phyloP scores from a whole-genome alignment of 108 stramenopile species.

The Fistulifera pelliculosa region DNA sequence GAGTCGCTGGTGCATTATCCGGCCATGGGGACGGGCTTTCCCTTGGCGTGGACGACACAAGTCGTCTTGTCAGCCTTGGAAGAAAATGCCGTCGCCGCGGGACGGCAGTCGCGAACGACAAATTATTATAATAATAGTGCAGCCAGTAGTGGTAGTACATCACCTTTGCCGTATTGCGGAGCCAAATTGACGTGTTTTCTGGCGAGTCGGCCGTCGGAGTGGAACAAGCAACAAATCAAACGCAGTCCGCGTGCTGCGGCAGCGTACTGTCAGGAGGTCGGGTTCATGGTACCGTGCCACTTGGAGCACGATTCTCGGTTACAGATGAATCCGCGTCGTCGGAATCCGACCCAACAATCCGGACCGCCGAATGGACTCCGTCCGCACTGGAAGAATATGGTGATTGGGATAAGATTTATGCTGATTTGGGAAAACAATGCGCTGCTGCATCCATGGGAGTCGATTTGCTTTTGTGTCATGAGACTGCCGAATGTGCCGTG shows the following conservation, averaged over 20 bases:
- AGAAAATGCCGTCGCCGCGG: constrained; percentile 4
- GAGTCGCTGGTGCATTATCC: constrained; percentile 18
- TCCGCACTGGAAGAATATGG: constrained; percentile 2
- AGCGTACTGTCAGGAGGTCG: not conserved
- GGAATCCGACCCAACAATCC: constrained; percentile 8
- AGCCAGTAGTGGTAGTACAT: no score
- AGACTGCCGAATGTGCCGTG: not conserved
- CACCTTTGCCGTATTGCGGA: constrained; percentile 28
- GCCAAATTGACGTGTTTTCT: constrained; percentile 40
- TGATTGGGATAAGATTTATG: constrained; percentile 8
- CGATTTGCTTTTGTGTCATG: constrained; percentile 17
- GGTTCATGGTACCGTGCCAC: not conserved
- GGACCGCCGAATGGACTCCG: constrained; percentile 6
- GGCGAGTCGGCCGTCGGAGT: constrained; percentile 18
- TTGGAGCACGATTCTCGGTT: not conserved
- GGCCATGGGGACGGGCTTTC: not conserved
- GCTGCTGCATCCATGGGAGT: constrained; percentile 35
- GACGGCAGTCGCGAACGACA: constrained; percentile 2
- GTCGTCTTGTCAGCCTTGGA: constrained; percentile 16
- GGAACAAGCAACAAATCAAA: not conserved
- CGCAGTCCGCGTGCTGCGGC: not conserved
- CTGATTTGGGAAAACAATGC: constrained; percentile 23
- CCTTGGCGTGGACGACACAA: constrained; percentile 26
- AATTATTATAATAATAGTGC: no score
- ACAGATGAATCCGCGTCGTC: not conserved